These are phyloP conservation scores for Neofusicoccum sp. DNA, from an alignment of 2,329 filamentous ascomycete genomes.

Conservation along the genomic window DNA sequence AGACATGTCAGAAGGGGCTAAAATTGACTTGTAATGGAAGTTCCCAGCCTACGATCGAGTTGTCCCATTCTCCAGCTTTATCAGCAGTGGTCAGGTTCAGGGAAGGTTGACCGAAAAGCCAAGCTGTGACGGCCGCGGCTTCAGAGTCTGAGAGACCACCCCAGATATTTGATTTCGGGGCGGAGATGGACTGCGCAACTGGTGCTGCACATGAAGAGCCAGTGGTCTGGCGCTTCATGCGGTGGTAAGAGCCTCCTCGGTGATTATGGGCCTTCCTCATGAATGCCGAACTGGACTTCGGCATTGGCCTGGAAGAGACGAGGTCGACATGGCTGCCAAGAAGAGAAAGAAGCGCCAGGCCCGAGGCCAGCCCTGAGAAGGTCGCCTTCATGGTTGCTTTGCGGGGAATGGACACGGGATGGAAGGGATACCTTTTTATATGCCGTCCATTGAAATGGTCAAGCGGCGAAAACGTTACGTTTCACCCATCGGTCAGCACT, in stretches of 20 bases:
- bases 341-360: neutral
- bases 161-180: constrained; percentile 47
- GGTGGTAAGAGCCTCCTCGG: neutral
- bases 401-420: neutral
- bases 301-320: neutral
- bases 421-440: neutral
- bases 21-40: constrained; percentile 20
- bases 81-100: constrained; percentile 41
- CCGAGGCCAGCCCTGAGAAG: neutral
- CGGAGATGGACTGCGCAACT: constrained; percentile 21
- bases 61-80: constrained; percentile 39
- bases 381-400: neutral
- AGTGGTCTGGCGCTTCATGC: neutral
- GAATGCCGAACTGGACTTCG: neutral
- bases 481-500: neutral
- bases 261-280: neutral
- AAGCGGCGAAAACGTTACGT: neutral
- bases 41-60: constrained; percentile 24
- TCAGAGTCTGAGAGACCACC: constrained; percentile 39
- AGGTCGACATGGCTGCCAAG: neutral
- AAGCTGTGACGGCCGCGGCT: constrained; percentile 39
- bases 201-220: neutral
- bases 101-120: constrained; percentile 41
- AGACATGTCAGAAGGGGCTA: neutral
- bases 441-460: neutral